phyloP scores from a whole-genome alignment of 345 rosid species.

The Populus tremula region DNA sequence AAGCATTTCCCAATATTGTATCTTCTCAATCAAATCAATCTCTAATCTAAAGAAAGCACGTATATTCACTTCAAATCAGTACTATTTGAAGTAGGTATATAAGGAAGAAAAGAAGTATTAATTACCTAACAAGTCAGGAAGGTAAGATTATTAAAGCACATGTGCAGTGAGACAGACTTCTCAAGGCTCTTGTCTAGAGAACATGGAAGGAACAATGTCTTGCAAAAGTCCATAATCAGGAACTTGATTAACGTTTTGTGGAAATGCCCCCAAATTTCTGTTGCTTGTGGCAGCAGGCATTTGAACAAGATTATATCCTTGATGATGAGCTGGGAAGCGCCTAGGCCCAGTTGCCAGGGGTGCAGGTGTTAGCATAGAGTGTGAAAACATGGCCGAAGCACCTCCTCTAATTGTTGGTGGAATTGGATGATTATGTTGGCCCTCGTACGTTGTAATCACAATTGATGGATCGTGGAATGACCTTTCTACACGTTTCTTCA shows the following conservation, averaged over 20 bases:
- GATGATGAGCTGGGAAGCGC: conserved; percentile 40
- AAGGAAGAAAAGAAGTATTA: conserved; percentile 11
- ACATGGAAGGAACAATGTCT: conserved; percentile 72
- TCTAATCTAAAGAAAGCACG: not conserved
- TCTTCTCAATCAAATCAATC: not conserved
- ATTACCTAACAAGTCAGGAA: conserved; percentile 9
- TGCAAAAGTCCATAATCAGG: conserved; percentile 72
- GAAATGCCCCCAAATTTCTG: conserved; percentile 25
- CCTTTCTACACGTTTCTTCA: conserved; percentile 34
- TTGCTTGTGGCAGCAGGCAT: conserved; percentile 15
- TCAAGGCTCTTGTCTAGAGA: conserved; percentile 65
- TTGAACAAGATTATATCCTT: conserved; percentile 22
- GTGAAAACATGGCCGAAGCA: conserved; percentile 31
- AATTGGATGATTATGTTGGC: conserved; percentile 32
- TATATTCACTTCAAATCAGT: not conserved
- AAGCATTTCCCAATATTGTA: not conserved
- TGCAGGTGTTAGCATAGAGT: conserved; percentile 29
- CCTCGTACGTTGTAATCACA: conserved; percentile 35
- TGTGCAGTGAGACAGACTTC: conserved; percentile 2
- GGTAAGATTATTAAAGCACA: not conserved
- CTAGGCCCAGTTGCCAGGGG: conserved; percentile 24
- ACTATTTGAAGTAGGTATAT: not conserved
- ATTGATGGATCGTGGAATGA: conserved; percentile 29
- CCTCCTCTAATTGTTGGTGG: conserved; percentile 27
- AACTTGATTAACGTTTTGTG: conserved; percentile 39